Base-by-base conservation (phyloP, 345 rosid species). In the Leavenworthia alabamica region DNA sequence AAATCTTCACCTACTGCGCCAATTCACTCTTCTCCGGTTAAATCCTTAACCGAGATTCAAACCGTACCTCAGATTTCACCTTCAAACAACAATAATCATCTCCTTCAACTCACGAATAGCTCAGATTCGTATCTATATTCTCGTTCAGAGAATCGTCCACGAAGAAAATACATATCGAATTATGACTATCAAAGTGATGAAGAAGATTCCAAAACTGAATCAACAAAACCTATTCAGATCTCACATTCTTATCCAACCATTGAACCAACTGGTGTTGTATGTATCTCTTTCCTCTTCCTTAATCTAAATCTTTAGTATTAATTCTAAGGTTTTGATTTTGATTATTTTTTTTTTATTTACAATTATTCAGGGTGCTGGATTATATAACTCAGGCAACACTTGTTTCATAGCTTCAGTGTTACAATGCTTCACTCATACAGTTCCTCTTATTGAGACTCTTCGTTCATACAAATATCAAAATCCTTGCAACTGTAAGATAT, bases 301-400 rank as follows among this genome's bases (percentile, higher is more conserved):
- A 9, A 24, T 17, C 22, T 44, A 26, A 2, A n/a, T n/a, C n/a
- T n/a, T n/a, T n/a, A n/a, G n/a, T n/a, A n/a, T n/a, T n/a, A n/a
- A n/a, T n/a, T n/a, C n/a, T n/a, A n/a, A n/a, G n/a, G n/a, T n/a
- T n/a, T n/a, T n/a, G n/a, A n/a, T n/a, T n/a, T n/a, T n/a, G n/a
- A n/a, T n/a, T n/a, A n/a, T n/a, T n/a, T n/a, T n/a, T n/a, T n/a
- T n/a, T n/a, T n/a, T n/a, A n/a, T n/a, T n/a, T n/a, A n/a, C n/a
- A n/a, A n/a, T n/a, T n/a, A n/a, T n/a, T n/a, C n/a, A n/a, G n/a
- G 99, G 96, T 6, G 93, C 97, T 35, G 99, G 97, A 32, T 77
- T 94, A 14, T 42, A 6, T 0, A 94, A 94, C 73, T 72, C 84
- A 41, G 99, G 97, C 5, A 86, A 90, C 64, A 88, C 97, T 3